A percentile compares a stretch with the other conserved stretches of the same genome.
Evolutionary conservation across 441 rosid genomes (phyloP).

Genomic region (Bocquillonia castaneifolia): DNA sequence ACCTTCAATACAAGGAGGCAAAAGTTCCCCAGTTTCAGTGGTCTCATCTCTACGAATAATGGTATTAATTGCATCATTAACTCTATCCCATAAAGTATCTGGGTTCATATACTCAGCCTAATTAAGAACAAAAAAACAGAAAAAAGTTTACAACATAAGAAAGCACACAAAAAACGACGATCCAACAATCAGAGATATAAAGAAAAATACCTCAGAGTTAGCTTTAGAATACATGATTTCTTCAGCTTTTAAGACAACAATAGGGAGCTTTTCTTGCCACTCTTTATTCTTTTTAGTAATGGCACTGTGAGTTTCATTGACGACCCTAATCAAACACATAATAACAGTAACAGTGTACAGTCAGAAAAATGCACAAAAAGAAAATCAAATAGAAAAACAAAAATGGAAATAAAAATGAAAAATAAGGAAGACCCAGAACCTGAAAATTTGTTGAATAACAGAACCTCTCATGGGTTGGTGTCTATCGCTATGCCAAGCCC

Average conservation of each 20-base stretch:
- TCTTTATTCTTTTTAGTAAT: conserved; percentile 78
- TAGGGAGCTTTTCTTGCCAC: conserved; percentile 85
- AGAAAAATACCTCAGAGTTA: conserved; percentile 69
- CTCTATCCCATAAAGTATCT: conserved; percentile 82
- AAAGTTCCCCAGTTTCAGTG: conserved; percentile 72
- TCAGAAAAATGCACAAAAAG: conserved; percentile 12
- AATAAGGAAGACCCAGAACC: conserved; percentile 44
- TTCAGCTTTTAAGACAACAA: conserved; percentile 77
- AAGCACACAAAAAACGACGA: not conserved
- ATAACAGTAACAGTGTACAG: not conserved
- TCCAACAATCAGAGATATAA: conserved; percentile 7
- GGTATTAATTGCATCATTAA: conserved; percentile 82
- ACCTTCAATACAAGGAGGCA: conserved; percentile 99
- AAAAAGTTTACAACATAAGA: conserved; percentile 13
- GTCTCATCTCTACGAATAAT: conserved; percentile 83
- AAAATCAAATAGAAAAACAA: not conserved
- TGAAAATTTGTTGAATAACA: conserved; percentile 83
- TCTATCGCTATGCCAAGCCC: conserved; percentile 97
- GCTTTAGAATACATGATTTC: conserved; percentile 97
- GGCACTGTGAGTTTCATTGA: conserved; percentile 51
- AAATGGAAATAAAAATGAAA: not conserved
- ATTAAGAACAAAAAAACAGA: conserved; percentile 15
- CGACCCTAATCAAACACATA: conserved; percentile 64
- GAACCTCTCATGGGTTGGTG: conserved; percentile 88
- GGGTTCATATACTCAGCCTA: conserved; percentile 74